phyloP scores from a whole-genome alignment of 108 stramenopile genomes.

The Asterionellopsis glacialis region DNA sequence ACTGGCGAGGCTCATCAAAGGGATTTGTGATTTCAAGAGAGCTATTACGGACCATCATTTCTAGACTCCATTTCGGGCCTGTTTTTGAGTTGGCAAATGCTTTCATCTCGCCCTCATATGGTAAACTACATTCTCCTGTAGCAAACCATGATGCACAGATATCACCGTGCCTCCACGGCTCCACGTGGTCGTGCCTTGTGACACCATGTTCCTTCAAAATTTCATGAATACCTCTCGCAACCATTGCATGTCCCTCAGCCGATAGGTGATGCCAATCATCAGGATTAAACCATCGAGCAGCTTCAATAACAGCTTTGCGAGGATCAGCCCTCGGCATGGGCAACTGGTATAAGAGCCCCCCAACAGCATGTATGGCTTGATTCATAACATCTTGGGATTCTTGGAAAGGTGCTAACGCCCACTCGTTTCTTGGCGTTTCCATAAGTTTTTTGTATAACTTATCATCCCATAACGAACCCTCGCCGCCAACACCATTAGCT shows the following conservation, averaged over 20 bases:
- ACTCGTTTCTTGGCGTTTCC: neutral
- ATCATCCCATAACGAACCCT: neutral
- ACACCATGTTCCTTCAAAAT: neutral
- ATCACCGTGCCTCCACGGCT: neutral
- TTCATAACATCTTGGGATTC: neutral
- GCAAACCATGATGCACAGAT: neutral
- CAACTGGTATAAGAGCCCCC: neutral
- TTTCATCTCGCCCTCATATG: neutral
- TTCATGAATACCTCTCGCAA: neutral
- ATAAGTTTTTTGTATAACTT: neutral
- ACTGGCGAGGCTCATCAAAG: slow-evolving; percentile 30
- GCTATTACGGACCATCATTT: too few species aligned
- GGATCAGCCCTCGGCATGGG: neutral
- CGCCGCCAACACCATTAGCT: neutral
- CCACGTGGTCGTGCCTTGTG: neutral
- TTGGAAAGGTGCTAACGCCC: neutral
- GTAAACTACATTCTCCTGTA: neutral
- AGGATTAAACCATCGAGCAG: neutral
- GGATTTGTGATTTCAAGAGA: slow-evolving; percentile 18
- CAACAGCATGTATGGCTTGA: neutral
- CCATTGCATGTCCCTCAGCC: neutral
- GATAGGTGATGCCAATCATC: neutral
- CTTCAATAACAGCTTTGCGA: neutral
- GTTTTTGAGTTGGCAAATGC: neutral
- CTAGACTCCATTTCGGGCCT: too few species aligned